phyloP scores from a whole-genome alignment of 2,329 filamentous ascomycete species.

The Amauroascus niger region DNA sequence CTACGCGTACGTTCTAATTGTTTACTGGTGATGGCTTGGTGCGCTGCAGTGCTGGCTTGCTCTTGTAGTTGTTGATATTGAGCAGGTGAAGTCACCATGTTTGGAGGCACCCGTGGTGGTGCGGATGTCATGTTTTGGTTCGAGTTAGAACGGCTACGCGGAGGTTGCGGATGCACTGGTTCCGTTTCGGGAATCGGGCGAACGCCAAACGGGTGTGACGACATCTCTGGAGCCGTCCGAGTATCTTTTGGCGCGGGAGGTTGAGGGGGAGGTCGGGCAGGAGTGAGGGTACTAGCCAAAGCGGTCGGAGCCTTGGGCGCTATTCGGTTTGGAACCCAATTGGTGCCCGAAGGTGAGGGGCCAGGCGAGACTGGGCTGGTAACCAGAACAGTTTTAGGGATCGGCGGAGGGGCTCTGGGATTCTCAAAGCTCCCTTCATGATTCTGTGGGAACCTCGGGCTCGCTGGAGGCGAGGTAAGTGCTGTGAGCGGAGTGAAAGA shows the following conservation, averaged over 20 bases:
- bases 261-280: constrained; percentile 37
- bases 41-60: constrained; percentile 67
- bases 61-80: constrained; percentile 64
- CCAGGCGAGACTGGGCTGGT: constrained; percentile 40
- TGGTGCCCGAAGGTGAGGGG: constrained; percentile 9
- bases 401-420: constrained; percentile 81
- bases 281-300: constrained; percentile 28
- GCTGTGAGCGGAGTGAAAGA: constrained; percentile 48
- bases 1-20: constrained; percentile 65
- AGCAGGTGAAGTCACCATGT: constrained; percentile 31
- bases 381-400: constrained; percentile 55
- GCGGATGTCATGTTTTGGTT: constrained; percentile 47
- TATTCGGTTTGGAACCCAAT: constrained; percentile 66
- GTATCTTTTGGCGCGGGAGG: constrained; percentile 32
- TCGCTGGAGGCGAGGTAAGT: constrained; percentile 67
- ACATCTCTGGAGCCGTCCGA: constrained; percentile 47
- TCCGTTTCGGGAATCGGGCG: constrained; percentile 46
- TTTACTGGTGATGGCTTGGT: constrained; percentile 61
- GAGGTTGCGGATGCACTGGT: constrained; percentile 56
- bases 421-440: constrained; percentile 95
- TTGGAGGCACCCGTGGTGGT: constrained; percentile 30
- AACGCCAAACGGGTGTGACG: constrained; percentile 32
- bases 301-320: constrained; percentile 72
- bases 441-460: constrained; percentile 79
- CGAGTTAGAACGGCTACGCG: constrained; percentile 60